A percentile compares a stretch with the other conserved stretches of the same genome.
phyloP scores from a whole-genome alignment of 192 early-diverging fungal genomes.

The Linnemannia elongata region DNA sequence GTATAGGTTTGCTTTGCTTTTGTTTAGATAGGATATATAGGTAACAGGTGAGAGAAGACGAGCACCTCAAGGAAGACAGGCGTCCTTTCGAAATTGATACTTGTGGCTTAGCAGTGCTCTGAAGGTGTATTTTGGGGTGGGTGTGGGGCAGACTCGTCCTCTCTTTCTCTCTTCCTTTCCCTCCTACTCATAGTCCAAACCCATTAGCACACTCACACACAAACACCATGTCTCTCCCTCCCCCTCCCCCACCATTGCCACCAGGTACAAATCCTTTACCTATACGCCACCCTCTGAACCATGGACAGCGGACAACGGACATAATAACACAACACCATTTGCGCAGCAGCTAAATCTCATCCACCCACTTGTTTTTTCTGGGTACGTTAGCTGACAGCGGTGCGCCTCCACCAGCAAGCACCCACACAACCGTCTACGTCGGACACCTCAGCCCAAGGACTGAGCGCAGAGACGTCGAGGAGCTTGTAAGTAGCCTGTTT shows the following conservation, averaged over 20 bases:
- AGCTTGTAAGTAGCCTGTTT: constrained; percentile 47
- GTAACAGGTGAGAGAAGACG: too few relatives aligned
- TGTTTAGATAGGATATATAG: neutral
- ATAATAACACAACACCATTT: neutral
- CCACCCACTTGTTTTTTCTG: neutral
- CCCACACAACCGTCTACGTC: constrained; percentile 61
- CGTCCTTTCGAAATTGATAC: neutral
- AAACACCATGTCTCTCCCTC: constrained; percentile 10
- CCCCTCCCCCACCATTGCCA: constrained; percentile 15
- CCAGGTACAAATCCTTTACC: neutral
- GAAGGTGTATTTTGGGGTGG: too few relatives aligned
- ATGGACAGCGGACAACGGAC: neutral
- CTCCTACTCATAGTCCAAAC: neutral
- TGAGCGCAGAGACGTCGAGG: constrained; percentile 66
- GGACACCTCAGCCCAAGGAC: constrained; percentile 64
- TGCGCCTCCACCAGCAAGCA: constrained; percentile 21
- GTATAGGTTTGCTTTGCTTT: neutral
- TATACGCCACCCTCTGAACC: neutral
- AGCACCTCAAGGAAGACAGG: neutral
- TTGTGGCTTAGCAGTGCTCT: neutral
- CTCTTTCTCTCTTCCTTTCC: neutral
- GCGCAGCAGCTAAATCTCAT: neutral
- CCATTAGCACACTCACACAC: neutral
- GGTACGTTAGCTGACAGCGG: neutral
- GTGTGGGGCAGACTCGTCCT: too few relatives aligned